Evolutionary conservation across 2,329 filamentous ascomycete species (phyloP).

Genomic region (Dendrostoma leiphaemia): DNA sequence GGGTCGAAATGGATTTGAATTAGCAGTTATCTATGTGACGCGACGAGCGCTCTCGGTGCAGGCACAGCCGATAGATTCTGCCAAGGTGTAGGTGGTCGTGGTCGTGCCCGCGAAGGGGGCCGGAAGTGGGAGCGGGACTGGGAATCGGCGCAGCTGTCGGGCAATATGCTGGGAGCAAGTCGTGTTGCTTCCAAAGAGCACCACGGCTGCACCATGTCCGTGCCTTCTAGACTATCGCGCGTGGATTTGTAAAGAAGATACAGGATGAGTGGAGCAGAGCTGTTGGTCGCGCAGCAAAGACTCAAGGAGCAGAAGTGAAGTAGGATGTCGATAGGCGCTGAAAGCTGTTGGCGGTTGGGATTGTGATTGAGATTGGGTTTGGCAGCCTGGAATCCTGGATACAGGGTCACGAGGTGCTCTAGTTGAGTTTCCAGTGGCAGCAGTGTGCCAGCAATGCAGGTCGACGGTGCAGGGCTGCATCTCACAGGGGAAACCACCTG

Average conservation of each 20-base stretch:
- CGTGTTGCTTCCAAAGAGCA: conserved; percentile 17
- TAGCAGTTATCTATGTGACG: conserved; percentile 5
- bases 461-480: background rate
- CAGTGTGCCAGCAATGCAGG: conserved; percentile 1
- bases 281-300: no score
- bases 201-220: conserved; percentile 18
- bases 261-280: no score
- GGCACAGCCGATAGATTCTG: background rate
- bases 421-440: no score
- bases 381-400: background rate
- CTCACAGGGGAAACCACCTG: background rate
- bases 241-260: no score
- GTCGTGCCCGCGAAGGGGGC: background rate
- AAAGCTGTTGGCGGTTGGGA: no score
- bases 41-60: background rate
- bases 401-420: background rate
- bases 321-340: no score
- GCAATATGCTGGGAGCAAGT: conserved; percentile 12
- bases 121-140: background rate
- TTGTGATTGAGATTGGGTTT: background rate
- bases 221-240: background rate
- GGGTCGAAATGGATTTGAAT: no score
- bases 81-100: background rate
- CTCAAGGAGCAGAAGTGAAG: no score
- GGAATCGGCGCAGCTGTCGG: no score